Evolutionary conservation across 176 grass and related monocot species (phyloP).

Genomic region (Triticum turgidum): DNA sequence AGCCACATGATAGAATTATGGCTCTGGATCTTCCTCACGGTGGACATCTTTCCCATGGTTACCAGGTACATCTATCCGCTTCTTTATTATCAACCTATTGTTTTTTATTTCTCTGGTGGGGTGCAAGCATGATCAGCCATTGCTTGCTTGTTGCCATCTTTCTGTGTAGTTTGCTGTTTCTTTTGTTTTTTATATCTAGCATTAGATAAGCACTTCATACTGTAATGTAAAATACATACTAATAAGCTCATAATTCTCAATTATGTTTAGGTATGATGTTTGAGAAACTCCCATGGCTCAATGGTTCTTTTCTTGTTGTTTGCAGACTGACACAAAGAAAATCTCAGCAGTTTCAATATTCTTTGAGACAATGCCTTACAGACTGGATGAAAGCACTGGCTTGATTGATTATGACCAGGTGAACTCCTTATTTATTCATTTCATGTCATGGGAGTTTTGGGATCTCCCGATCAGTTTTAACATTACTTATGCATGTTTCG

Average conservation of each 20-base stretch:
- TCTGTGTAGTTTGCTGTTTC: neutral
- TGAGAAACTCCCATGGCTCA: slow-evolving; percentile 28
- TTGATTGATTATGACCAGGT: slow-evolving; percentile 99
- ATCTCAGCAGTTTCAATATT: slow-evolving; percentile 98
- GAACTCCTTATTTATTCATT: neutral
- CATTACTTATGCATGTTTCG: neutral
- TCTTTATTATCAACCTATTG: slow-evolving; percentile 6
- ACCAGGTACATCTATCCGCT: slow-evolving; percentile 63
- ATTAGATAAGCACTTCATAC: slow-evolving; percentile 5
- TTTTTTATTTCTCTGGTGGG: neutral
- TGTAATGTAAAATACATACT: neutral
- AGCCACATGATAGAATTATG: slow-evolving; percentile 99
- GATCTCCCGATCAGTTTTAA: neutral
- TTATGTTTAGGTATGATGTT: slow-evolving; percentile 7
- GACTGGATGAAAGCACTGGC: slow-evolving; percentile 95
- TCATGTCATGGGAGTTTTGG: neutral
- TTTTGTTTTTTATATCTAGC: neutral
- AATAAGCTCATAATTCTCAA: slow-evolving; percentile 4
- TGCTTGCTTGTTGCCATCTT: slow-evolving; percentile 3
- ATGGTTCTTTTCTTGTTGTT: slow-evolving; percentile 34
- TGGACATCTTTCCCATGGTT: slow-evolving; percentile 99
- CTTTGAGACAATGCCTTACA: slow-evolving; percentile 99
- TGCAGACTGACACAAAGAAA: slow-evolving; percentile 99
- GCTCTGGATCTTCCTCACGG: slow-evolving; percentile 98
- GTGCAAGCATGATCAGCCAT: slow-evolving; percentile 6